These are phyloP conservation scores for Fusarium chaquense DNA, from an alignment of 2,329 filamentous ascomycete genomes.

Conservation along the genomic window DNA sequence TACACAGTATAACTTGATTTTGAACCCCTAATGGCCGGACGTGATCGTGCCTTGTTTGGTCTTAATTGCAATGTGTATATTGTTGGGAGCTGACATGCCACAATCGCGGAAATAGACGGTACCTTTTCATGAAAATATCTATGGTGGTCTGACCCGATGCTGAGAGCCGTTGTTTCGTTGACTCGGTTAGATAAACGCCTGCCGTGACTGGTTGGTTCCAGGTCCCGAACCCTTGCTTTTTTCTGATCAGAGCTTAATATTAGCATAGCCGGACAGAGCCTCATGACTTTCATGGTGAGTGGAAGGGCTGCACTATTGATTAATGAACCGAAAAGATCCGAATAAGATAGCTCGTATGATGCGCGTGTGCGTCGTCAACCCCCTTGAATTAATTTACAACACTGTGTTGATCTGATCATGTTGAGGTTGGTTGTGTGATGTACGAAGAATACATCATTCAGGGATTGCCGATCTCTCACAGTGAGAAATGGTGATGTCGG, in stretches of 20 bases:
- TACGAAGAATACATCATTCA: not conserved
- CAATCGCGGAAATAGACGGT: slow-evolving; percentile 30
- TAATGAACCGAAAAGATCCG: slow-evolving; percentile 25
- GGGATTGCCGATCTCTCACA: slow-evolving; percentile 21
- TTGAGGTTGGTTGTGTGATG: slow-evolving; percentile 6
- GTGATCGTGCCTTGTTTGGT: slow-evolving; percentile 12
- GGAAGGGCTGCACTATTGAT: slow-evolving; percentile 10
- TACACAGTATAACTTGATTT: slow-evolving; percentile 1
- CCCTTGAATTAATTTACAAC: not conserved
- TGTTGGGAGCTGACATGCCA: slow-evolving; percentile 37
- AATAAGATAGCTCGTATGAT: slow-evolving; percentile 36
- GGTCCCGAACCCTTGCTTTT: slow-evolving; percentile 20
- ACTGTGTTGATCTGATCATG: slow-evolving; percentile 1
- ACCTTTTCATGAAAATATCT: not conserved
- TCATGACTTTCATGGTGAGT: slow-evolving; percentile 12
- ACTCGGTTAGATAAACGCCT: slow-evolving; percentile 15
- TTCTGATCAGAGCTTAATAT: not conserved
- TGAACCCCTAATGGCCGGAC: not conserved
- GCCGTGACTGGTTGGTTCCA: slow-evolving; percentile 15
- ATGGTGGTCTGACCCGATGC: slow-evolving; percentile 30
- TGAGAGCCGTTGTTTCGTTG: slow-evolving; percentile 11
- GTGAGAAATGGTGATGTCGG: slow-evolving; percentile 19
- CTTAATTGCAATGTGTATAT: not conserved
- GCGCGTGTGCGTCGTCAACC: not conserved
- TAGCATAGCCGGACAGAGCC: slow-evolving; percentile 30